Evolutionary conservation across 1,284 basidiomycete genomes (phyloP).

Genomic region (Ustilago hordei): DNA sequence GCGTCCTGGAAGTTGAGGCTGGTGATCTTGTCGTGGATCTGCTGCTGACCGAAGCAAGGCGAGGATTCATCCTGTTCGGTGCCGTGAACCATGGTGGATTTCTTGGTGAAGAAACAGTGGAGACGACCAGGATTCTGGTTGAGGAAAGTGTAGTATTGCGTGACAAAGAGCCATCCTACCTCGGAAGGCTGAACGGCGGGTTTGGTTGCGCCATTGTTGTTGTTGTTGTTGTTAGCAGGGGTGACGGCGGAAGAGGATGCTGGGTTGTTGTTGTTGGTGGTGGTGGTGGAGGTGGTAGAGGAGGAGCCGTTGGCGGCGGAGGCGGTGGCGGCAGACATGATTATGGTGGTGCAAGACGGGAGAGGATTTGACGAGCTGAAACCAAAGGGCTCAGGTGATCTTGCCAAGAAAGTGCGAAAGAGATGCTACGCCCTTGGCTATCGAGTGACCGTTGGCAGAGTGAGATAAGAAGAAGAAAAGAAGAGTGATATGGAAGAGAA

Average conservation of each 20-base stretch:
- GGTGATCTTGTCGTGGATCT: conserved; percentile 96
- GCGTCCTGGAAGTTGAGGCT: conserved; percentile 93
- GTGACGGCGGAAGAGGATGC: conserved; percentile 37
- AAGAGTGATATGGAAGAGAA: not conserved
- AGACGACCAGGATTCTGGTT: conserved; percentile 96
- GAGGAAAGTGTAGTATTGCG: conserved; percentile 81
- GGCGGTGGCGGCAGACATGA: conserved; percentile 43
- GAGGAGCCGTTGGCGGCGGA: conserved; percentile 28
- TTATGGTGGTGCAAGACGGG: not conserved
- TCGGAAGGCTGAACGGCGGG: conserved; percentile 63
- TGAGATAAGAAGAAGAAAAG: not conserved
- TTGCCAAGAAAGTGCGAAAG: not conserved
- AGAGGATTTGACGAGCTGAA: not conserved
- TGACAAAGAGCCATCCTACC: conserved; percentile 70
- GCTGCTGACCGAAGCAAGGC: conserved; percentile 92
- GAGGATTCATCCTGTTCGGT: conserved; percentile 79
- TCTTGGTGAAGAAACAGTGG: conserved; percentile 99
- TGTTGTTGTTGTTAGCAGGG: conserved; percentile 15
- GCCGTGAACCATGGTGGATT: conserved; percentile 89
- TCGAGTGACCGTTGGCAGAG: not conserved
- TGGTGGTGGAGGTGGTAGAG: conserved; percentile 23
- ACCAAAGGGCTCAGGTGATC: not conserved
- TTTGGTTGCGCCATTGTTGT: conserved; percentile 27
- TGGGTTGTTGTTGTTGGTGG: conserved; percentile 16
- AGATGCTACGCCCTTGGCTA: not conserved